A percentile compares a stretch with the other conserved stretches of the same genome.
Evolutionary conservation across 2,329 filamentous ascomycete genomes (phyloP).

Genomic region (Thyridium curvatum): DNA sequence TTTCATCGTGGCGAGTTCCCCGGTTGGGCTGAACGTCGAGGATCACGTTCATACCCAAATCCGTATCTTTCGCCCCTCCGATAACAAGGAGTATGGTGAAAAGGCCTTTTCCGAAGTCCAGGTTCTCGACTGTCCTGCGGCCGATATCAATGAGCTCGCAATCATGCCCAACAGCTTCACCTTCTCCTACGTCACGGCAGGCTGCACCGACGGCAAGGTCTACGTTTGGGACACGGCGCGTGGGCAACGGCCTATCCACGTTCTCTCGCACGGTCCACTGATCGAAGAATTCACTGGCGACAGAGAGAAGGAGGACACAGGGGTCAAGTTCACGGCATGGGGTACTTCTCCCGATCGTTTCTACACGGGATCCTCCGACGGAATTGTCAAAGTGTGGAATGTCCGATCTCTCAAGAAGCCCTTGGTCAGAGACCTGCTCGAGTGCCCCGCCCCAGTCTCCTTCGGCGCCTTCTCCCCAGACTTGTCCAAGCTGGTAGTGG

Average conservation of each 20-base stretch:
- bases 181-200: conserved; percentile 51
- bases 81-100: conserved; percentile 18
- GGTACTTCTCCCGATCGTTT: conserved; percentile 49
- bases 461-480: conserved; percentile 54
- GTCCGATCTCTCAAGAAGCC: conserved; percentile 36
- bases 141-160: conserved; percentile 57
- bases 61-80: conserved; percentile 39
- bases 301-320: conserved; percentile 50
- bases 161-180: conserved; percentile 47
- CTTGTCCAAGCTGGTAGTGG: conserved; percentile 46
- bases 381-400: conserved; percentile 58
- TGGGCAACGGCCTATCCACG: conserved; percentile 49
- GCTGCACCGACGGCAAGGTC: conserved; percentile 54
- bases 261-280: conserved; percentile 43
- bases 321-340: conserved; percentile 60
- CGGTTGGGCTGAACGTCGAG: conserved; percentile 37
- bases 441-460: conserved; percentile 49
- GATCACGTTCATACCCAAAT: conserved; percentile 47
- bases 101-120: conserved; percentile 39
- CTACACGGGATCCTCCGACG: conserved; percentile 60
- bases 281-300: conserved; percentile 31
- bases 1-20: conserved; percentile 54
- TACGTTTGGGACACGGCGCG: conserved; percentile 58
- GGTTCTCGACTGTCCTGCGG: conserved; percentile 50
- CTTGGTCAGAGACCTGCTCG: conserved; percentile 46